Evolutionary conservation across 148 eudicot genomes (phyloP).

Genomic region (Diospyros lotus): DNA sequence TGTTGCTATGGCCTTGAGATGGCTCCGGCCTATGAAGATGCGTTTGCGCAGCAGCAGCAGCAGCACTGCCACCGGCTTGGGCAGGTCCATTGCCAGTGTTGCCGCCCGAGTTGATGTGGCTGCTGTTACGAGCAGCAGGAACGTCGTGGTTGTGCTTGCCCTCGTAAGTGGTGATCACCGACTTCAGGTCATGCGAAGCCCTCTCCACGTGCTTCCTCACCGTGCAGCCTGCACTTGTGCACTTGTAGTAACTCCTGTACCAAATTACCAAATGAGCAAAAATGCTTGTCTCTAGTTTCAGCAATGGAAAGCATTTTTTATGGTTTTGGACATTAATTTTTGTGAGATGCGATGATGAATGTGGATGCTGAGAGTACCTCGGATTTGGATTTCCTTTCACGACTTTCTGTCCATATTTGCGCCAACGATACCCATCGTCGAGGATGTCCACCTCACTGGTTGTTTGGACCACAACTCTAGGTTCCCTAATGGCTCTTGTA

Average conservation of each 20-base stretch:
- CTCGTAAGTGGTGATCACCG: conserved; percentile 66
- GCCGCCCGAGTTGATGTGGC: conserved; percentile 28
- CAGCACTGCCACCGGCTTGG: background rate
- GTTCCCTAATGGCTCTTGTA: conserved; percentile 62
- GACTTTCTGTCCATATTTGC: conserved; percentile 77
- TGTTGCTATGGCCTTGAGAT: conserved; percentile 28
- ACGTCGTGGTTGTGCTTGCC: conserved; percentile 75
- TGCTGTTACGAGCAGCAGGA: conserved; percentile 60
- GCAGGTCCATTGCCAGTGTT: conserved; percentile 16
- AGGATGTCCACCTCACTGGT: conserved; percentile 75
- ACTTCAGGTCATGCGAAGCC: conserved; percentile 63
- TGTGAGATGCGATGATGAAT: background rate
- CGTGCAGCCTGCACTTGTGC: conserved; percentile 59
- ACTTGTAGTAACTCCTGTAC: conserved; percentile 74
- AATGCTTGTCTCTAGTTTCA: background rate
- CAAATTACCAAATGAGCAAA: background rate
- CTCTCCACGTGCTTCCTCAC: conserved; percentile 72
- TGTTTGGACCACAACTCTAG: conserved; percentile 70
- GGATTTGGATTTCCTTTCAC: conserved; percentile 84
- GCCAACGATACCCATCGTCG: conserved; percentile 79
- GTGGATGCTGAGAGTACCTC: conserved; percentile 29
- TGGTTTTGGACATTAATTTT: background rate
- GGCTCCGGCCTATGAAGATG: conserved; percentile 39
- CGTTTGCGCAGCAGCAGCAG: conserved; percentile 17
- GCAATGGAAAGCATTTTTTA: background rate